Base-by-base conservation (phyloP, 306 rosid species). In the Calophaca sinica region DNA sequence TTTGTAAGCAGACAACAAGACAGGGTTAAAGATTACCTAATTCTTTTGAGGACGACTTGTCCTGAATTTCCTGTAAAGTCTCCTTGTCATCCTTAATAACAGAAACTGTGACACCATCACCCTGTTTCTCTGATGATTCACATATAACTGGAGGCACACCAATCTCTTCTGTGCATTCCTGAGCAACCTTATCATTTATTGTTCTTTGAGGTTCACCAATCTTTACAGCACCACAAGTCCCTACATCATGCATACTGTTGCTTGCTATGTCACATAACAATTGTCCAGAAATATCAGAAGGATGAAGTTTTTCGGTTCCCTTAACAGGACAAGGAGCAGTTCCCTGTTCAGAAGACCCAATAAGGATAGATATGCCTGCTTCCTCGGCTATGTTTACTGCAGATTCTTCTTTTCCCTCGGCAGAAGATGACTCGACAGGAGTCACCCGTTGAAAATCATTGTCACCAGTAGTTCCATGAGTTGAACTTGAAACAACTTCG, bases 291-390 rank as follows among this genome's bases (percentile, higher is more conserved):
- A 80, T 46, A 62, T 75, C 87, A 83, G 33, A 46, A 62, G 93
- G 77, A 70, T 72, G 68, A 59, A 48, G 76, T 36, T 79, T 87
- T 73, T 71, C 91, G 53, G 76, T 72, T 77, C 49, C 87, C 50
- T 76, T 64, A 78, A 76, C 71, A 68, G 78, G 79, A 79, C 55
- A 68, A 42, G 62, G 72, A 75, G 68, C 80, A 81, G 76, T 75
- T 77, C 83, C 85, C 72, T 33, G 68, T 46, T 71, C 87, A 64
- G 85, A 80, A 83, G 90, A 79, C 61, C 74, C 84, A 60, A 66
- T 51, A 58, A 42, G 68, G 74, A 70, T 59, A 5, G 92, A 60
- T 60, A 74, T 44, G 52, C 76, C 84, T 10, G 80, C 81, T 72
- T 88, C 87, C 52, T 63, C 68, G 5, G 83, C 70, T 69, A 68